These are phyloP conservation scores for Arabidopsis hybrid DNA, from an alignment of 441 rosid genomes.

Conservation along the genomic window DNA sequence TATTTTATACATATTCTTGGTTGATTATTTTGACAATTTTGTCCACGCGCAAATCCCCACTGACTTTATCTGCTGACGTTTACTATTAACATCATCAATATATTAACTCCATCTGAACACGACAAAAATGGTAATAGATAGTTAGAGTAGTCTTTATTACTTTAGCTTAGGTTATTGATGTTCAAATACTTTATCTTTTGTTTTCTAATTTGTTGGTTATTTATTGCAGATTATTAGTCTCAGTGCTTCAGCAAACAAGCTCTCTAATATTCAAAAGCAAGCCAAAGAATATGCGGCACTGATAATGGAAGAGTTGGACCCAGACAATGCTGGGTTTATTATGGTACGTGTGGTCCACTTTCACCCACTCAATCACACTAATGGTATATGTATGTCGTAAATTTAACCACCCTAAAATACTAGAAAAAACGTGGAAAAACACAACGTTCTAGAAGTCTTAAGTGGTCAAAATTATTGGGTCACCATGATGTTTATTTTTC, in stretches of 20 bases:
- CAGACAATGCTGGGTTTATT: conserved; percentile 79
- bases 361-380: conserved; percentile 25
- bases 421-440: background rate
- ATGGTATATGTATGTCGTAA: background rate
- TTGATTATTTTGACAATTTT: conserved; percentile 41
- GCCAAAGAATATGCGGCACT: conserved; percentile 85
- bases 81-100: conserved; percentile 26
- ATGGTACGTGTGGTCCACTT: conserved; percentile 59
- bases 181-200: background rate
- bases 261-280: conserved; percentile 80
- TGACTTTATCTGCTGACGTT: conserved; percentile 42
- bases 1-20: background rate
- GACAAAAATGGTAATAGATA: conserved; percentile 20
- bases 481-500: background rate
- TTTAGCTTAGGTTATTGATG: conserved; percentile 24
- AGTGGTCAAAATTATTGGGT: conserved; percentile 13
- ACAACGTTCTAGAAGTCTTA: conserved; percentile 14
- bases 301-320: conserved; percentile 97
- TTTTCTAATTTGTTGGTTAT: conserved; percentile 15
- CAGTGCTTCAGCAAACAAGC: conserved; percentile 98
- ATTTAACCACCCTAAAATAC: background rate
- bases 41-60: conserved; percentile 45
- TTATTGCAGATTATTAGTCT: conserved; percentile 69
- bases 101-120: conserved; percentile 34
- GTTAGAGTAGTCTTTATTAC: conserved; percentile 1